Evolutionary conservation across 2,329 filamentous ascomycete species (phyloP), one percentile per base, ranked within the genome.

Genomic region (Coniella lustricola): DNA sequence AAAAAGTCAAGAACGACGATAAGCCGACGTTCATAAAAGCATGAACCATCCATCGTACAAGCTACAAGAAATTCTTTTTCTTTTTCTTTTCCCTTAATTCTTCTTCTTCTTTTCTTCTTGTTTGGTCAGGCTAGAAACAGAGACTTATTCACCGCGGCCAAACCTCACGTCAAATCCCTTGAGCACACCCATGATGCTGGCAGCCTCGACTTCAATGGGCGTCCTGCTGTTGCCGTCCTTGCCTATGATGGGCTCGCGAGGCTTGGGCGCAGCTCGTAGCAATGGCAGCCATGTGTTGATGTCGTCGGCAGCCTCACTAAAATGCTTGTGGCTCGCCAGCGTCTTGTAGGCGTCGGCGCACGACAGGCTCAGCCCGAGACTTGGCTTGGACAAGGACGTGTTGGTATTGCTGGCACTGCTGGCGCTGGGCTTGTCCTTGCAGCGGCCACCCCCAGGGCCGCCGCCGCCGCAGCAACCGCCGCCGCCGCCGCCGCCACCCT

Each of bases 171-270:
- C 86, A 66, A 90, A 90, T 54, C 86, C 83, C 64, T 86, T 87
- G 51, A 90, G 67, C n/a, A 90, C 86, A 36, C 84, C 84, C 86
- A 90, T 90, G 47, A 90, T 88, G 63, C 85, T 90, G 1, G 86
- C 86, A 7, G 86, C 85, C 66, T 90, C 86, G 14, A 90, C 85
- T 62, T 90, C 86, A 58, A 90, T 81, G 1, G 85, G 81, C 52
- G 68, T 49, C 25, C 66, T 46, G 63, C 64, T 47, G 63, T 60
- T 44, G 67, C 67, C 56, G 47, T 56, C 49, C 48, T 50, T 50
- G 7, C 50, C 40, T 2, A 53, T 21, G 58, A 20, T 61, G 52
- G 33, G 63, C 58, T 48, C 67, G 52, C 34, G 68, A 59, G 42
- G 60, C 58, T 58, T 54, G 2, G 74, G 75, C 0, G 75, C 74